These are phyloP conservation scores for Fonsecaea nubica DNA, from an alignment of 2,329 filamentous ascomycete genomes.

Conservation along the genomic window DNA sequence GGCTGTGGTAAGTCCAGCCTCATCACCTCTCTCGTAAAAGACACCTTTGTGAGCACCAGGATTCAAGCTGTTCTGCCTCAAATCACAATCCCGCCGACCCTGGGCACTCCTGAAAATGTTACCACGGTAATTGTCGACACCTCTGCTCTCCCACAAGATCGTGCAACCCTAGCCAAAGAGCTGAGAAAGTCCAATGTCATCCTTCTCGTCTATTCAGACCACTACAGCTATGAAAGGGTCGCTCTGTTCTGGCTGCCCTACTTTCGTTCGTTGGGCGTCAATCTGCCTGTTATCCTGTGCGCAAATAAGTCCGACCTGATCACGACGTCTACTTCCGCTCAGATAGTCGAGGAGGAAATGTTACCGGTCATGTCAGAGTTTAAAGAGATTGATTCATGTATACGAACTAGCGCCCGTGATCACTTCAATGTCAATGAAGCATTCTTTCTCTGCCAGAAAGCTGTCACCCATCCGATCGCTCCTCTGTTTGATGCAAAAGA, in stretches of 20 bases:
- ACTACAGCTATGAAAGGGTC: slow-evolving; percentile 98
- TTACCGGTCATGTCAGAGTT: slow-evolving; percentile 98
- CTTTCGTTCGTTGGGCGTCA: slow-evolving; percentile 96
- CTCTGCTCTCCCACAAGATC: slow-evolving; percentile 90
- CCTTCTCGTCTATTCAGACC: slow-evolving; percentile 93
- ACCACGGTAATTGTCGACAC: slow-evolving; percentile 98
- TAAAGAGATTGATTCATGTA: slow-evolving; percentile 98
- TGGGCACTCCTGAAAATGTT: slow-evolving; percentile 94
- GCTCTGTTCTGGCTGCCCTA: slow-evolving; percentile 99
- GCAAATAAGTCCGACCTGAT: slow-evolving; percentile 96
- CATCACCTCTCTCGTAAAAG: slow-evolving; percentile 94
- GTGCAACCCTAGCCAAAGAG: slow-evolving; percentile 87
- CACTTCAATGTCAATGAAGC: slow-evolving; percentile 94
- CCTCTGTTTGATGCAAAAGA: slow-evolving; percentile 98
- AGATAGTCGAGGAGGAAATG: slow-evolving; percentile 96
- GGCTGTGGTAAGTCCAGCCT: slow-evolving; percentile 92
- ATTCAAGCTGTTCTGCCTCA: slow-evolving; percentile 93
- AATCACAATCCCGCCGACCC: slow-evolving; percentile 91
- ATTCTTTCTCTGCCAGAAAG: slow-evolving; percentile 98
- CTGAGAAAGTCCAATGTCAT: slow-evolving; percentile 98
- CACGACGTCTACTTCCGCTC: slow-evolving; percentile 74
- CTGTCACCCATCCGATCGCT: slow-evolving; percentile 94
- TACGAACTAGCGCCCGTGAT: slow-evolving; percentile 88
- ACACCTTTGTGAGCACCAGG: slow-evolving; percentile 93
- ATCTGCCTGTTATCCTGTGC: slow-evolving; percentile 94